A percentile compares a stretch with the other conserved stretches of the same genome.
Evolutionary conservation across 805 yeast species (phyloP).

Genomic region (Zygosaccharomyces lentus): DNA sequence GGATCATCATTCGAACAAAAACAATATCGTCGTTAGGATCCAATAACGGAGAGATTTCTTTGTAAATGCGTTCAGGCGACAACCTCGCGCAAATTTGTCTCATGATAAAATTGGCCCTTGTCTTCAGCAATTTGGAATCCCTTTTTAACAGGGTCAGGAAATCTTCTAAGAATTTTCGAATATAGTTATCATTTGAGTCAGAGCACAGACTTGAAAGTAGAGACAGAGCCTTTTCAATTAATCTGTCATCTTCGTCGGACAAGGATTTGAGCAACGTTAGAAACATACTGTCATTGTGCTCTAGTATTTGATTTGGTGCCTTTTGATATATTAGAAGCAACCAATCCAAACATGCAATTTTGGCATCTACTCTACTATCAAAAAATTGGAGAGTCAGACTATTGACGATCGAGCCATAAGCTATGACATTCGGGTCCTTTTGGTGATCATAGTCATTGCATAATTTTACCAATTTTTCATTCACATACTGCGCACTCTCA

Average conservation of each 20-base stretch:
- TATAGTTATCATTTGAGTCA: conserved; percentile 59
- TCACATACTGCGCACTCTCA: conserved; percentile 53
- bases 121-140: conserved; percentile 62
- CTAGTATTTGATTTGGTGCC: conserved; percentile 54
- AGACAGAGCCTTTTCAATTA: conserved; percentile 31
- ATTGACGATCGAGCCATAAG: conserved; percentile 55
- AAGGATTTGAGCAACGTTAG: conserved; percentile 72
- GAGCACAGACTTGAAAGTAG: conserved; percentile 30
- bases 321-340: conserved; percentile 71
- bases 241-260: conserved; percentile 43
- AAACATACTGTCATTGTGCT: conserved; percentile 59
- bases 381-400: conserved; percentile 68
- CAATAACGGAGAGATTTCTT: conserved; percentile 72
- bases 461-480: conserved; percentile 50
- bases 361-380: conserved; percentile 73
- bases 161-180: conserved; percentile 69
- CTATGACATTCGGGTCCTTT: conserved; percentile 24
- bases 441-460: conserved; percentile 31
- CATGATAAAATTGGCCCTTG: conserved; percentile 76
- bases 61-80: conserved; percentile 77
- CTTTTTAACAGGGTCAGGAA: conserved; percentile 64
- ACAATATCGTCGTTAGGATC: conserved; percentile 55
- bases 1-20: conserved; percentile 77
- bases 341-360: conserved; percentile 88
- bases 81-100: conserved; percentile 78